These are phyloP conservation scores for Naegleria lovaniensis DNA, from an alignment of 208 protist species.

Conservation along the genomic window DNA sequence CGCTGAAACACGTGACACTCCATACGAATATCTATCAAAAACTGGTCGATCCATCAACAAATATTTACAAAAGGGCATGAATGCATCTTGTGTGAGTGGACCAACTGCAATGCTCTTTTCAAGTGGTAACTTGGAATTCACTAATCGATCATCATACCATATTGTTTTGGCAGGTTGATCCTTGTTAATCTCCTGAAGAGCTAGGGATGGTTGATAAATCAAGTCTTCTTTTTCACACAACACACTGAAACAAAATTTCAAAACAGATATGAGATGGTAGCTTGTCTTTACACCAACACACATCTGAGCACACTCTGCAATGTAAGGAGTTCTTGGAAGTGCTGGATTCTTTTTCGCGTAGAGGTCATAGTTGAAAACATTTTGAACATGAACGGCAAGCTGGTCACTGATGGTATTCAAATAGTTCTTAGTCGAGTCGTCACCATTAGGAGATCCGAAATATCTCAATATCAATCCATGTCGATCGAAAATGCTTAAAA, in stretches of 20 bases:
- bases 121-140: too few relatives aligned
- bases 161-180: not conserved
- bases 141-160: not conserved
- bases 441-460: not conserved
- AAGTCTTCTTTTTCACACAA: not conserved
- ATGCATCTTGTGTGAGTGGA: not conserved
- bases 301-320: not conserved
- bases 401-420: too few relatives aligned
- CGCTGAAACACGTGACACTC: not conserved
- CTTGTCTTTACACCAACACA: too few relatives aligned
- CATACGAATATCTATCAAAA: not conserved
- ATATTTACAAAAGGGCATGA: not conserved
- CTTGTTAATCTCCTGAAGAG: not conserved
- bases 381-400: too few relatives aligned
- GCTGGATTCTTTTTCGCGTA: not conserved
- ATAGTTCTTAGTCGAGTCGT: too few relatives aligned
- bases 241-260: not conserved
- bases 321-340: not conserved
- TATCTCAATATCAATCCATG: not conserved
- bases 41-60: not conserved
- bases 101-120: not conserved
- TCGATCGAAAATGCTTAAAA: not conserved
- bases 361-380: too few relatives aligned
- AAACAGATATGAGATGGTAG: not conserved
- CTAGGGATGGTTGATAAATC: not conserved